These are phyloP conservation scores for Botrytis porri DNA, from an alignment of 2,329 filamentous ascomycete genomes.

Conservation along the genomic window DNA sequence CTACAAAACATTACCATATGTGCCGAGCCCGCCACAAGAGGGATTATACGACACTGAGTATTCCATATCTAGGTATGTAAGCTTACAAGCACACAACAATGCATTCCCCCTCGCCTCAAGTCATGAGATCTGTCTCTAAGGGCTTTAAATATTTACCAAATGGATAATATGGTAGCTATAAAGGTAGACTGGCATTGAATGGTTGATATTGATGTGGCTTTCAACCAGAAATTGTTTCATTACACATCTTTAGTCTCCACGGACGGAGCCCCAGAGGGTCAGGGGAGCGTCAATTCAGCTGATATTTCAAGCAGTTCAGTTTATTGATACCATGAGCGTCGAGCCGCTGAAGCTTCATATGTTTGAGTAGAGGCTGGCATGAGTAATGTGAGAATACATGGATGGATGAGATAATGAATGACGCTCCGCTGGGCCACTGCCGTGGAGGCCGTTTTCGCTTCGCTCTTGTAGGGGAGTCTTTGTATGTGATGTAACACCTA, in stretches of 20 bases:
- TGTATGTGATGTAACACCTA: no score
- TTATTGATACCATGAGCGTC: background rate
- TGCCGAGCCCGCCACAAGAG: background rate
- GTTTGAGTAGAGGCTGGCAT: background rate
- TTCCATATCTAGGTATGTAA: background rate
- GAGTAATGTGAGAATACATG: no score
- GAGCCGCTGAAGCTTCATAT: background rate
- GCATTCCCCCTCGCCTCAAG: background rate
- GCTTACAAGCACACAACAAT: background rate
- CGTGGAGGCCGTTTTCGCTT: no score
- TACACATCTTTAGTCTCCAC: background rate
- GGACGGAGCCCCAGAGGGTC: background rate
- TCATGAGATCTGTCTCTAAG: background rate
- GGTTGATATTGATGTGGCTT: background rate
- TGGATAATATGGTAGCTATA: background rate
- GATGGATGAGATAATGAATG: no score
- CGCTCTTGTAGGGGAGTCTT: no score
- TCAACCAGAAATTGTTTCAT: background rate
- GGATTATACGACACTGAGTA: background rate
- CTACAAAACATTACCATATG: background rate
- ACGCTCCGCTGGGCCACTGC: no score
- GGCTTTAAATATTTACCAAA: background rate
- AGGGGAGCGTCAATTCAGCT: background rate
- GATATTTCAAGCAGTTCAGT: background rate
- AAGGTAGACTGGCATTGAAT: background rate